Conservation (phyloP, 345 rosid species). For the Balakata baccata region DNA sequence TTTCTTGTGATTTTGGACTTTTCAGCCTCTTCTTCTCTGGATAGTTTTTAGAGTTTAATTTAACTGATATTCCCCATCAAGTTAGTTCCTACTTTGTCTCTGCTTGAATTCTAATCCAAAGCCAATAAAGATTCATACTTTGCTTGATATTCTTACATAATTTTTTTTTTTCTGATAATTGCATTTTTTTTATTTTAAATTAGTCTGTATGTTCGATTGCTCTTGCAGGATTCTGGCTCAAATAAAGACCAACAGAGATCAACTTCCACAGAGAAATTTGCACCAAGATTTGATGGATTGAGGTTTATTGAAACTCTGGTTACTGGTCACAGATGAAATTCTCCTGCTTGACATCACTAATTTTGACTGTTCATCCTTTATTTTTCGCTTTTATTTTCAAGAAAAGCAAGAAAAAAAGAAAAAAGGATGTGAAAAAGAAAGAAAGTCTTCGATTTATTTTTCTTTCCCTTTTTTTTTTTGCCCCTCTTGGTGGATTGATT, state of each 20-base stretch:
- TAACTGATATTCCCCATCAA: no score
- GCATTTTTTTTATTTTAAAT: no score
- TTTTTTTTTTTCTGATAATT: no score
- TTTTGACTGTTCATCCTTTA: slow-evolving; percentile 1
- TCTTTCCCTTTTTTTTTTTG: no score
- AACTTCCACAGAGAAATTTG: slow-evolving; percentile 24
- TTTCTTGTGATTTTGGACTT: background rate
- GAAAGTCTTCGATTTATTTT: background rate
- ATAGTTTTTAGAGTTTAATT: background rate
- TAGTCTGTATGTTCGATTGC: background rate
- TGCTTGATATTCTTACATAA: no score
- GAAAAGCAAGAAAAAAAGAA: background rate
- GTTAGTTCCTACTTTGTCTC: background rate
- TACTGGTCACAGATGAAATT: slow-evolving; percentile 28
- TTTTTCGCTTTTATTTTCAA: background rate
- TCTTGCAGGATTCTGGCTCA: slow-evolving; percentile 15
- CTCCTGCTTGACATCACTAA: background rate
- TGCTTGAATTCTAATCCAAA: background rate
- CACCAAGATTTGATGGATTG: slow-evolving; percentile 33
- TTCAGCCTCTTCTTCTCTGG: background rate
- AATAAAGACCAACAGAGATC: slow-evolving; percentile 12
- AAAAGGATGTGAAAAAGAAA: background rate
- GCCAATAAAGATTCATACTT: no score
- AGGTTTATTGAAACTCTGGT: slow-evolving; percentile 35
- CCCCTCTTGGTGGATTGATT: background rate